Evolutionary conservation across 768 basidiomycete genomes (phyloP).

Genomic region (Pleurotus salmoneostramineus): DNA sequence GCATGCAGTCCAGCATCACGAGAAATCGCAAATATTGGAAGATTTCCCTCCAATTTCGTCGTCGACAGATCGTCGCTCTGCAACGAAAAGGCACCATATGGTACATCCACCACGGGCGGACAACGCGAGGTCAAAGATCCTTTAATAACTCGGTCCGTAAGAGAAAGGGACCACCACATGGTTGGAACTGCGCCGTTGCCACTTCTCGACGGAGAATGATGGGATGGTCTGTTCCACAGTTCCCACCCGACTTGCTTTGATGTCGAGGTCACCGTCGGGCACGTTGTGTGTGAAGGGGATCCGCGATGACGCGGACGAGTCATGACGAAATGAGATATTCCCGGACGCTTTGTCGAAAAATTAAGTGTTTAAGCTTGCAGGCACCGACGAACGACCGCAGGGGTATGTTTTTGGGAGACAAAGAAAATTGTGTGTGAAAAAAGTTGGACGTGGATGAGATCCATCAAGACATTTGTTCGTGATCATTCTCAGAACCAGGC

Average conservation of each 20-base stretch:
- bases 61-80: no score
- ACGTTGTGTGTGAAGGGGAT: background rate
- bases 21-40: no score
- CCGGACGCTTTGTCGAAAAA: background rate
- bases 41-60: no score
- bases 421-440: background rate
- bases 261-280: background rate
- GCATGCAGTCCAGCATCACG: no score
- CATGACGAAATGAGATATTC: background rate
- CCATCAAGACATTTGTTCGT: background rate
- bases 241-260: background rate
- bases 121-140: background rate
- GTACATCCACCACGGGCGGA: background rate
- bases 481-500: no score
- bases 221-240: background rate
- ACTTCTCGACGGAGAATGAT: background rate
- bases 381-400: background rate
- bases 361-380: background rate
- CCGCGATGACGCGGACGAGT: background rate
- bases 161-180: background rate
- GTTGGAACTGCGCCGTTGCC: background rate
- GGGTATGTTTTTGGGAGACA: background rate
- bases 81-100: no score
- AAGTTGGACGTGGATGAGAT: background rate
- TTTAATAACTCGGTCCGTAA: background rate